Base-by-base conservation (phyloP, 1,139 yeast genomes). In the Meyerozyma elateridarum region DNA sequence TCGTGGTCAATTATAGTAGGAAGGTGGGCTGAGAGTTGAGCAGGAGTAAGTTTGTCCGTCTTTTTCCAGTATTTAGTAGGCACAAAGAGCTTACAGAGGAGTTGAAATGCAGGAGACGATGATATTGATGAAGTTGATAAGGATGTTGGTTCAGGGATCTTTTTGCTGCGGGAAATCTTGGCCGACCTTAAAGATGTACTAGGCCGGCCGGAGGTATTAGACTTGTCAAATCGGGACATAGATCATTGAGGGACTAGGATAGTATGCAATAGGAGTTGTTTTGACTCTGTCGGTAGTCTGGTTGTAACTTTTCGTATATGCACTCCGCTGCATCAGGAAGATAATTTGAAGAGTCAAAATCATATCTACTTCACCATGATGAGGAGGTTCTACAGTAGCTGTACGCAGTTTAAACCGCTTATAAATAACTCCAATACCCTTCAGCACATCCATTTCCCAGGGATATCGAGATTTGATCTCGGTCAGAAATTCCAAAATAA, bases 401-500 rank as follows among this genome's bases (percentile, higher is more conserved):
- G 49, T 28, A 42, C 49, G 25, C 42, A 43, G 35, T 64, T 64
- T 43, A 35, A 31, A 12, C 69, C 72, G 4, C 34, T 62, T n/a
- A 39, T 45, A 17, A 64, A 56, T 11, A 55, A 51, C 42, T 62
- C 61, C 39, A 56, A 60, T 14, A 62, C 64, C 0, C 48, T 81
- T 18, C 67, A 79, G 33, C 91, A 83, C 51, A 59, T 81, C 12
- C 87, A 79, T 43, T 79, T 82, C 51, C 68, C 66, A 6, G 74
- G 76, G 0, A 60, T 65, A 11, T 61, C 76, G 2, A 60, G 72
- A 0, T 88, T 85, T 48, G 50, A 54, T 8, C 61, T 67, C 25
- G 95, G 94, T 2, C 70, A 76, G 33, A 46, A 49, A 19, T 68
- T 84, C 28, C 96, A 87, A 56, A 75, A 76, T 36, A 50, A 59